phyloP scores from a whole-genome alignment of 148 eudicot genomes.

The Nepenthes gracilis region DNA sequence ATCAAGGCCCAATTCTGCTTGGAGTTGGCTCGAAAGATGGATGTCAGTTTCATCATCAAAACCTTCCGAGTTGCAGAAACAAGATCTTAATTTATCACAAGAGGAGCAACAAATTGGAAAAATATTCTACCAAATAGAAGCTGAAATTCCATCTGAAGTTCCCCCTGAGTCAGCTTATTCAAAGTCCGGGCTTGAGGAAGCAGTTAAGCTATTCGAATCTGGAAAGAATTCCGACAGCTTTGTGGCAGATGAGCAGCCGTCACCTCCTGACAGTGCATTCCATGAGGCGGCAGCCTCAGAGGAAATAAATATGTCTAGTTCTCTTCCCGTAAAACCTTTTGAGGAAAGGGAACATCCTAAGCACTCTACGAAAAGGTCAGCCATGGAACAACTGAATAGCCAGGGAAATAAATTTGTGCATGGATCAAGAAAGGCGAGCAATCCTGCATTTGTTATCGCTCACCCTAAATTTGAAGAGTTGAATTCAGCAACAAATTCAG shows the following conservation, averaged over 20 bases:
- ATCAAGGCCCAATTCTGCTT: conserved; percentile 52
- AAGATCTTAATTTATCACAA: no score
- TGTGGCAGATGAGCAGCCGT: no score
- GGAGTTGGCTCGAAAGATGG: conserved; percentile 97
- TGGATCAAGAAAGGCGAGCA: conserved; percentile 50
- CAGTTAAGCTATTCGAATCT: no score
- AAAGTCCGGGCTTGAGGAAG: no score
- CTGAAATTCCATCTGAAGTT: no score
- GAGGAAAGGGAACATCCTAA: conserved; percentile 36
- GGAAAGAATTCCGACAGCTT: no score
- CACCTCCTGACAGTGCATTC: no score
- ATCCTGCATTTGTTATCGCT: conserved; percentile 61
- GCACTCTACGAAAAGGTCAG: conserved; percentile 25
- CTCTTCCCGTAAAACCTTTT: conserved; percentile 17
- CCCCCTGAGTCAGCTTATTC: no score
- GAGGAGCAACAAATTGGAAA: no score
- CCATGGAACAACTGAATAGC: conserved; percentile 44
- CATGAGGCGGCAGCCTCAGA: no score
- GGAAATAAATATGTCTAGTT: not conserved
- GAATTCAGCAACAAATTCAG: conserved; percentile 26
- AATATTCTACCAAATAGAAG: no score
- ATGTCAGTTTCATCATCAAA: conserved; percentile 36
- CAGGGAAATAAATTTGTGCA: conserved; percentile 41
- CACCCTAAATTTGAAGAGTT: conserved; percentile 68
- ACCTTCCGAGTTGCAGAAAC: no score